Evolutionary conservation across 83 land plant species (phyloP), one percentile per base, ranked within the genome.

Genomic region (Isoetes engelmannii): DNA sequence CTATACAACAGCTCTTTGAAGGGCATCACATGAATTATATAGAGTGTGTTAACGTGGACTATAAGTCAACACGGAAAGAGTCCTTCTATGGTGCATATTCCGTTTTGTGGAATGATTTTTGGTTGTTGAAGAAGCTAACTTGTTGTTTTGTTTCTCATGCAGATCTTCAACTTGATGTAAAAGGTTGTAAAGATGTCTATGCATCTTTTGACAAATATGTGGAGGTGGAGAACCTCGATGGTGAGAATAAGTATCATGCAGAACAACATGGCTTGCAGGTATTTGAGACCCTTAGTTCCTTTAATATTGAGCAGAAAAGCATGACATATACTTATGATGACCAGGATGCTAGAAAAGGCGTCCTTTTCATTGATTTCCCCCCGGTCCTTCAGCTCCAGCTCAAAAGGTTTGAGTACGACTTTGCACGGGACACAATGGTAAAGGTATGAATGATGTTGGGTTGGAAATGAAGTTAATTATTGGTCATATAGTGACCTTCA

Each of bases 21-120:
- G 97, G 97, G 6, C 99, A 95, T 57, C 97, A 91, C 65, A 95
- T 91, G 97, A 95, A 86, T 61, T 95, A 95, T 74, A 91, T 95
- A 66, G 99, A 95, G 57, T 95, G 97, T 81, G 87, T 91, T 79
- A 95, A 95, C 79, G 97, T 91, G 48, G 97, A 95, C 67, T 95
- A 91, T 75, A 95, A 95, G 61, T 95, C 99, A 54, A 95, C 91
- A 53, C 88, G 99, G 70, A 95, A 91, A 72, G 99, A 95, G 71
- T 95, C 99, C 61, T 95, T 83, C 68, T 92, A 89, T 84, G 97
- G 97, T 89, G 76, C 7, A 58, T 37, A 10, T 45, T 69, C 6
- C 55, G 37, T 28, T 28, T 28, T 28, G 37, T 28, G 37, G 2
- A 28, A 28, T 28, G 37, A 28, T 28, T 28, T 28, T 28, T 28